Conservation (phyloP, 192 early-diverging fungal species). For the Hyaloraphidium curvatum region DNA sequence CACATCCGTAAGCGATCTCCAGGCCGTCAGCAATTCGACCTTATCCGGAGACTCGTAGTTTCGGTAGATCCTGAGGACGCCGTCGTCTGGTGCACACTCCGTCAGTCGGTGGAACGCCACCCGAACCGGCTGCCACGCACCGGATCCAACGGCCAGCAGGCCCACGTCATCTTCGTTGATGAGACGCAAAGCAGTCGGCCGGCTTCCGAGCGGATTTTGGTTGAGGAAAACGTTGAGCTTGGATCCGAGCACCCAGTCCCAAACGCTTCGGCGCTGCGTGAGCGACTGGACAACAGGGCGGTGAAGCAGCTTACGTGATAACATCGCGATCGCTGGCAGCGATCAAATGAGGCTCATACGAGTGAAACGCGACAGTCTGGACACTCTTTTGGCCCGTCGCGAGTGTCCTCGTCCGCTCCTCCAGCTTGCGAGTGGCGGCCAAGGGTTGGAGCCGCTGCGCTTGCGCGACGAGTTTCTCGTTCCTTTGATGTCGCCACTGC, state of each 20-base stretch:
- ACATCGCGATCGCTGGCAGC: slow-evolving; percentile 49
- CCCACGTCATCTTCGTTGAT: slow-evolving; percentile 82
- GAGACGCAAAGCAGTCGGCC: slow-evolving; percentile 57
- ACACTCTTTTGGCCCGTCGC: slow-evolving; percentile 6
- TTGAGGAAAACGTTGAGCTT: slow-evolving; percentile 46
- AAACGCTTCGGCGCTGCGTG: slow-evolving; percentile 30
- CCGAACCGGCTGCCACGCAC: slow-evolving; percentile 17
- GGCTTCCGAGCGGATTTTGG: slow-evolving; percentile 40
- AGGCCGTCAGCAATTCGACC: slow-evolving; percentile 46
- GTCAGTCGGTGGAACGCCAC: neutral
- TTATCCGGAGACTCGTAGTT: slow-evolving; percentile 38
- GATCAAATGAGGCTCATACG: slow-evolving; percentile 67
- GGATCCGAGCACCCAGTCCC: slow-evolving; percentile 46
- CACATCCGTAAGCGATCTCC: slow-evolving; percentile 55
- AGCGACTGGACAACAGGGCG: neutral
- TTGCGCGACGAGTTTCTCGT: slow-evolving; percentile 35
- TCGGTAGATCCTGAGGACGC: slow-evolving; percentile 51
- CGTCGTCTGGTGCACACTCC: slow-evolving; percentile 28
- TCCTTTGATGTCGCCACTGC: slow-evolving; percentile 49
- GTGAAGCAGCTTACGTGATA: slow-evolving; percentile 26
- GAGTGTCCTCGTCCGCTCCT: slow-evolving; percentile 3
- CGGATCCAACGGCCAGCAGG: slow-evolving; percentile 64
- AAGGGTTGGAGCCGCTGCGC: slow-evolving; percentile 18
- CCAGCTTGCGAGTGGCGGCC: neutral
- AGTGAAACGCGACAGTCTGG: slow-evolving; percentile 48